Evolutionary conservation across 179 eudicot species (phyloP).

Genomic region (Silene coronaria): DNA sequence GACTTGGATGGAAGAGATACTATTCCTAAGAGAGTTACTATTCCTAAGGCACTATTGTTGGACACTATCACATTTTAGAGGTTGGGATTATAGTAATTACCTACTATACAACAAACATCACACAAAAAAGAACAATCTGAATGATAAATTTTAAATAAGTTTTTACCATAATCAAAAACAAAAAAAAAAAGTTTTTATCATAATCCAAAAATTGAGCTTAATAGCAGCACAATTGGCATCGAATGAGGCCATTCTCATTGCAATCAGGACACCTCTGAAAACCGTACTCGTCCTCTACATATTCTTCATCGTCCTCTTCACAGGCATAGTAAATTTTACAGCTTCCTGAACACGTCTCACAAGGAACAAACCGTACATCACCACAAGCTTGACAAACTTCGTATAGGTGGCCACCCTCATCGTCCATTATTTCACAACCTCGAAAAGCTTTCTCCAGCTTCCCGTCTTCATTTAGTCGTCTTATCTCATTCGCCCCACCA

Average conservation of each 20-base stretch:
- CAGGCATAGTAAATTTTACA: conserved; percentile 70
- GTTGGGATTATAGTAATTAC: no score
- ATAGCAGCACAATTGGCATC: conserved; percentile 79
- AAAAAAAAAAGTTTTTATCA: conserved; percentile 12
- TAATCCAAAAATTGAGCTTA: conserved; percentile 10
- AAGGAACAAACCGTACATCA: conserved; percentile 77
- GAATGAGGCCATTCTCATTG: conserved; percentile 80
- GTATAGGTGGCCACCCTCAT: conserved; percentile 24
- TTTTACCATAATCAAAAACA: not conserved
- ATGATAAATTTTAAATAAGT: not conserved
- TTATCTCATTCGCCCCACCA: conserved; percentile 72
- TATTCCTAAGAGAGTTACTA: no score
- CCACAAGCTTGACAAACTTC: conserved; percentile 74
- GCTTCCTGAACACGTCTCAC: conserved; percentile 87
- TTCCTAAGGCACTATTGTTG: no score
- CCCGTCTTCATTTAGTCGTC: conserved; percentile 69
- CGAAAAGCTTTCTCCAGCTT: conserved; percentile 47
- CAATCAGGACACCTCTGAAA: conserved; percentile 87
- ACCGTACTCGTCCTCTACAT: conserved; percentile 52
- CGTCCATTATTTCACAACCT: conserved; percentile 42
- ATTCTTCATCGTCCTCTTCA: conserved; percentile 32
- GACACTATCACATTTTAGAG: no score
- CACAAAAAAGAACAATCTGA: conserved; percentile 12
- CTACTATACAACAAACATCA: conserved; percentile 36
- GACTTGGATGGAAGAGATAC: no score